Evolutionary conservation across 345 rosid genomes (phyloP).

Genomic region (Trapa bicornis): DNA sequence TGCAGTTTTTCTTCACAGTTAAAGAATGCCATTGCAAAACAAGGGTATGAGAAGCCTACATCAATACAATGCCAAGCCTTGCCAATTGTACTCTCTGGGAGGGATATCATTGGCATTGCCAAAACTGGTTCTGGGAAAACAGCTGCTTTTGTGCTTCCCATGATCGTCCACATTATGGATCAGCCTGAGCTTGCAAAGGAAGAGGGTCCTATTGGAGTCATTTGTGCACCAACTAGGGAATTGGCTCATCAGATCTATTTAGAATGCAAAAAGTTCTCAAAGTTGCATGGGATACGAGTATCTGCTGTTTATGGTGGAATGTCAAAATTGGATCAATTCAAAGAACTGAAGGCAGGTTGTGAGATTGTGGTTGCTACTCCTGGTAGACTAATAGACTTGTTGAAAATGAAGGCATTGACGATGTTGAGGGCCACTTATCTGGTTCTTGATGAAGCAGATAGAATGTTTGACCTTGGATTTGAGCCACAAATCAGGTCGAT

Average conservation of each 20-base stretch:
- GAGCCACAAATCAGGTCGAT: conserved; percentile 92
- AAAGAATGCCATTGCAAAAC: conserved; percentile 73
- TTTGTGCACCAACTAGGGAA: conserved; percentile 97
- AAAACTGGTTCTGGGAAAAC: conserved; percentile 99
- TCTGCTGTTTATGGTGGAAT: conserved; percentile 97
- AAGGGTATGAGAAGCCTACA: conserved; percentile 86
- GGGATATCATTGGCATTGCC: conserved; percentile 94
- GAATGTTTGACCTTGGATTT: conserved; percentile 98
- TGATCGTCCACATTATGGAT: conserved; percentile 95
- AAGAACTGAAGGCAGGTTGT: conserved; percentile 91
- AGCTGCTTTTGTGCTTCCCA: conserved; percentile 94
- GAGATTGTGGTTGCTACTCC: conserved; percentile 96
- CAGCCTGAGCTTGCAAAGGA: conserved; percentile 89
- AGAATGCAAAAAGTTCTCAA: conserved; percentile 82
- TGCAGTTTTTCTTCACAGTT: conserved; percentile 74
- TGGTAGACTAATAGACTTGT: conserved; percentile 85
- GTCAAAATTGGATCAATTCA: conserved; percentile 94
- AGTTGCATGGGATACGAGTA: conserved; percentile 69
- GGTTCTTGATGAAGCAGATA: conserved; percentile 97
- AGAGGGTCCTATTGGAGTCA: conserved; percentile 91
- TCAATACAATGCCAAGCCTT: conserved; percentile 82
- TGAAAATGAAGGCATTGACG: conserved; percentile 86
- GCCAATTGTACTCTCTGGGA: conserved; percentile 72
- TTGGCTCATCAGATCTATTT: conserved; percentile 87
- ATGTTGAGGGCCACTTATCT: conserved; percentile 76